phyloP scores from a whole-genome alignment of 148 eudicot species.

The Camellia lanceoleosa region DNA sequence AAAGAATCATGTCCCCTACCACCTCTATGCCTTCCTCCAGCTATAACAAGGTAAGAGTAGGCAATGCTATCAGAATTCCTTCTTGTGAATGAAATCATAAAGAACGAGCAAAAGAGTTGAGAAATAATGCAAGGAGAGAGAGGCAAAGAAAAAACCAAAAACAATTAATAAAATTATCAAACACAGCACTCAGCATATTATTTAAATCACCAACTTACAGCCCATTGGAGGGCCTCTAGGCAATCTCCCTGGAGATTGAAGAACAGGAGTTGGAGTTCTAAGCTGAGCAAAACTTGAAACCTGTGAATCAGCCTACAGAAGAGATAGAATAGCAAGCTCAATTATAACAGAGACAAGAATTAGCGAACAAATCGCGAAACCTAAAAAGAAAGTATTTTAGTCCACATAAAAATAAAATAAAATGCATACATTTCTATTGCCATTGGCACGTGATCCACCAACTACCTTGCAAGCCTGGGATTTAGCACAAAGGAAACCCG shows the following conservation, averaged over 20 bases:
- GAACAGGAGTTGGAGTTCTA: conserved; percentile 62
- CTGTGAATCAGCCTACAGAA: conserved; percentile 51
- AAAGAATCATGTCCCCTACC: conserved; percentile 95
- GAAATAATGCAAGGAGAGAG: background rate
- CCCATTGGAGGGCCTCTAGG: conserved; percentile 67
- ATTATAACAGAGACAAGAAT: conserved; percentile 9
- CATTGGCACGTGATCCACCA: conserved; percentile 78
- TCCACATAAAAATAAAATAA: background rate
- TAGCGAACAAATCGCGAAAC: background rate
- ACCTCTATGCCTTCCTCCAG: conserved; percentile 82
- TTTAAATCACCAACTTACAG: conserved; percentile 43
- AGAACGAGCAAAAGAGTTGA: background rate
- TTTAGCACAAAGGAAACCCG: conserved; percentile 94
- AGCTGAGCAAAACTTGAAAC: conserved; percentile 49
- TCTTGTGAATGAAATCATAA: conserved; percentile 6
- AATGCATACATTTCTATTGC: conserved; percentile 51
- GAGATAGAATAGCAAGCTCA: conserved; percentile 2
- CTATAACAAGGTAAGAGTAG: conserved; percentile 30
- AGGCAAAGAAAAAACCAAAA: background rate
- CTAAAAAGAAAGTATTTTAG: background rate
- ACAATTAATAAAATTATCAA: too few relatives aligned
- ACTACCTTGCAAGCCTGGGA: conserved; percentile 74
- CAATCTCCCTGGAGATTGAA: conserved; percentile 78
- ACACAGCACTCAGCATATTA: background rate
- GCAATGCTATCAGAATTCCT: conserved; percentile 6